phyloP scores from a whole-genome alignment of 139 green algal species.

The Chlamydomonas applanata region DNA sequence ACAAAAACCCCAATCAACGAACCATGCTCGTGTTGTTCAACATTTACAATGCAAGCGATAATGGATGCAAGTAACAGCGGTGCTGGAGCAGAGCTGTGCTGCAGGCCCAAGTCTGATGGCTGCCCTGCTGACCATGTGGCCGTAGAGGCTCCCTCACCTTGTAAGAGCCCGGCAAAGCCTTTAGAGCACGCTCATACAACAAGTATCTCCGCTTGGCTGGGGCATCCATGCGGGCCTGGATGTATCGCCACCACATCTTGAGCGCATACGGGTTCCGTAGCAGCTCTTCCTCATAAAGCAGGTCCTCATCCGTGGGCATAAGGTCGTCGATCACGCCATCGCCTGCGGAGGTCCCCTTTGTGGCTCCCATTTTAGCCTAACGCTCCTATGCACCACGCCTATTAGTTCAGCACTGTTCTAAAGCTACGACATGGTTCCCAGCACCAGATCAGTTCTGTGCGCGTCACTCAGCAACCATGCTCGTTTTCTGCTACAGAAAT shows the following conservation, averaged over 20 bases:
- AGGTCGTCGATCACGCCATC: conserved; percentile 55
- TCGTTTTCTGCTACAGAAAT: too few relatives aligned
- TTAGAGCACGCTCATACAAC: conserved; percentile 89
- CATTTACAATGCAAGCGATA: neutral
- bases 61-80: neutral
- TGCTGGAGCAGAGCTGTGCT: too few relatives aligned
- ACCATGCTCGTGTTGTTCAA: neutral
- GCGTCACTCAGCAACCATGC: too few relatives aligned
- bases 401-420: neutral
- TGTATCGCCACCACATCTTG: conserved; percentile 91
- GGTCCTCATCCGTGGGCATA: conserved; percentile 85
- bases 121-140: too few relatives aligned
- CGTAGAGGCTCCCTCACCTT: conserved; percentile 69
- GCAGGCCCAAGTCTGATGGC: too few relatives aligned
- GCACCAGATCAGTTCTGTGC: too few relatives aligned
- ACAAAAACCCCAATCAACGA: neutral
- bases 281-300: conserved; percentile 97
- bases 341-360: conserved; percentile 11
- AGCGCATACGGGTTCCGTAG: conserved; percentile 90
- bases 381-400: neutral
- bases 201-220: conserved; percentile 68
- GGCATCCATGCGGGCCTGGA: conserved; percentile 76
- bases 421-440: neutral
- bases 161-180: conserved; percentile 89
- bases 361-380: neutral